Conservation (phyloP, 768 basidiomycete species). For the Podaxis sp. region DNA sequence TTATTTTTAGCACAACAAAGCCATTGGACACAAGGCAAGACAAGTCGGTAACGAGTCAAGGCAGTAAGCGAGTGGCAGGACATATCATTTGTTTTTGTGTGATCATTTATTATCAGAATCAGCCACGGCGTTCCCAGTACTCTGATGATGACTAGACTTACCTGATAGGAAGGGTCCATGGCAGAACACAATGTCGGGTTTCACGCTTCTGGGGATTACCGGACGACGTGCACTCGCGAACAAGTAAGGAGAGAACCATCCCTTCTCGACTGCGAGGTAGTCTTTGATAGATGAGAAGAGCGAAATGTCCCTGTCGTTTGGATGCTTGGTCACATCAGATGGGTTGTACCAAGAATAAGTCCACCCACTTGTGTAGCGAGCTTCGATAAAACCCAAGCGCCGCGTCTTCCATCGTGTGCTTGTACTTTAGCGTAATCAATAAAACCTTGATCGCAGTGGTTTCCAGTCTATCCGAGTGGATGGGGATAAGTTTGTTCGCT, state of each 20-base stretch:
- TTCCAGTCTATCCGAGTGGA: slow-evolving; percentile 50
- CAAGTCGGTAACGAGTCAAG: neutral
- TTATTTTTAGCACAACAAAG: neutral
- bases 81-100: neutral
- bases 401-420: slow-evolving; percentile 57
- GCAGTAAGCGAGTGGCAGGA: neutral
- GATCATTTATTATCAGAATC: neutral
- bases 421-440: slow-evolving; percentile 59
- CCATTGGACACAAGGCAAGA: neutral
- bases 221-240: slow-evolving; percentile 61
- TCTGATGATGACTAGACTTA: slow-evolving; percentile 19
- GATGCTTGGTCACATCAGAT: neutral
- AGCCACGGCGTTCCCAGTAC: too few relatives aligned
- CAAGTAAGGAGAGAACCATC: slow-evolving; percentile 67
- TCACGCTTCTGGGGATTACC: slow-evolving; percentile 59
- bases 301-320: slow-evolving; percentile 42
- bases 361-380: slow-evolving; percentile 51
- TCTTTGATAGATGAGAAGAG: slow-evolving; percentile 61
- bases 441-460: slow-evolving; percentile 58
- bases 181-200: slow-evolving; percentile 63
- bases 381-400: slow-evolving; percentile 61
- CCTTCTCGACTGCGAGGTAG: slow-evolving; percentile 61
- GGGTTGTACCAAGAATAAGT: neutral
- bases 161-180: slow-evolving; percentile 63
- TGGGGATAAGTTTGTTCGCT: slow-evolving; percentile 46